These are phyloP conservation scores for Flaveria sonorensis DNA, from an alignment of 129 eudicot species.

Conservation along the genomic window DNA sequence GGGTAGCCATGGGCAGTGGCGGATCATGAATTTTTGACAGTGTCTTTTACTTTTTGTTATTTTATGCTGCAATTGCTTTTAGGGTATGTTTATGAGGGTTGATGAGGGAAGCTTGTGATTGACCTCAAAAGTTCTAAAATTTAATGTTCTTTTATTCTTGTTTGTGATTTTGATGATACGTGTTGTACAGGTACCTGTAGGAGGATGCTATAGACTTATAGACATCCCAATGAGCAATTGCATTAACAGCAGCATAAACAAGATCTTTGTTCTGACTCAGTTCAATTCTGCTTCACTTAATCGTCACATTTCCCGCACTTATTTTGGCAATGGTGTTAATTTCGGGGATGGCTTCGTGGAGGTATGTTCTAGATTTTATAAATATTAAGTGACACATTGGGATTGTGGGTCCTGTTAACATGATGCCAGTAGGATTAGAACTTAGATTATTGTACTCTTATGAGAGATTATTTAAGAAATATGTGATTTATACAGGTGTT, in stretches of 20 bases:
- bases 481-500: slow-evolving; percentile 55
- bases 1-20: no score
- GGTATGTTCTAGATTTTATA: slow-evolving; percentile 39
- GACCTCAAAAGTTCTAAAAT: not conserved
- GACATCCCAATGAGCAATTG: slow-evolving; percentile 99
- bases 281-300: slow-evolving; percentile 94
- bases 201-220: slow-evolving; percentile 95
- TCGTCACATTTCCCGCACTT: slow-evolving; percentile 93
- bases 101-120: not conserved
- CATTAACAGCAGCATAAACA: slow-evolving; percentile 87
- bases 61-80: not conserved
- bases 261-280: slow-evolving; percentile 87
- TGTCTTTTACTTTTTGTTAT: not conserved
- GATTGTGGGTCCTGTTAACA: not conserved
- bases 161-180: slow-evolving; percentile 4
- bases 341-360: slow-evolving; percentile 98
- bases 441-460: not conserved
- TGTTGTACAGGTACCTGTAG: slow-evolving; percentile 77
- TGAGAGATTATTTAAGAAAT: not conserved
- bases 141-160: not conserved
- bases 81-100: not conserved
- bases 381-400: not conserved
- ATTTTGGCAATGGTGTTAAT: slow-evolving; percentile 80
- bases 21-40: no score
- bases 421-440: not conserved